Base-by-base conservation (phyloP, 768 basidiomycete genomes). In the Rossbeevera mucosa region DNA sequence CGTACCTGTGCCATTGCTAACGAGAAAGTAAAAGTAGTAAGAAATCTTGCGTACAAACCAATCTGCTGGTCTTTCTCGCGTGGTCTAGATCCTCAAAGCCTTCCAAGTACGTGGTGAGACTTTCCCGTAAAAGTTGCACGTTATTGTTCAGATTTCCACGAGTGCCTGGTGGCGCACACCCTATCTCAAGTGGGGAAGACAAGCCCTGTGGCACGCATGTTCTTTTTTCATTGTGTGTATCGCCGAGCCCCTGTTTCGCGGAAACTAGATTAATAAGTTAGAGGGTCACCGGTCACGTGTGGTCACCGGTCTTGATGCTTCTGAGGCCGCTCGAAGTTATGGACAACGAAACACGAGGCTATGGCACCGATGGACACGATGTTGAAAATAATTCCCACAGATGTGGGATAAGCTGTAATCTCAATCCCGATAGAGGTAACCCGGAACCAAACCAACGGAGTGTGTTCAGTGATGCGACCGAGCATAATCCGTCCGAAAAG, bases 151-250 rank as follows among this genome's bases (percentile, higher is more conserved):
- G 18, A 52, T 51, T 47, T 43, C 43, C 36, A 29, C 47, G 7
- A 50, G 63, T 63, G 38, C 62, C 63, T 59, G 53, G 31, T 36
- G 36, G 50, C 46, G 20, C 22, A 46, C 47, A 50, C 59, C 63
- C 50, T 52, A 52, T 16, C 7, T 13, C 8, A 25, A 51, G 31
- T 49, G 41, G 31, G 52, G 54, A 36, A 33, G 51, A 50, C 21
- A 12, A 22, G 52, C 61, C 64, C 62, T 65, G 63, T 64, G 62
- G 60, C 54, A 47, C 18, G 22, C 22, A 43, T 25, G 12, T 5
- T 20, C 42, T 25, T 12, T 21, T 43, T 28, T 18, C 47, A 31
- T 48, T 13, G 22, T 47, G 20, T 5, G 22, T 18, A 7, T 16
- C 8, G 8, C 14, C 31, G 42, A 25, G 21, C 45, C 51, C 51